Evolutionary conservation across 805 yeast genomes (phyloP).

Genomic region (Wickerhamiella vanderwaltii): DNA sequence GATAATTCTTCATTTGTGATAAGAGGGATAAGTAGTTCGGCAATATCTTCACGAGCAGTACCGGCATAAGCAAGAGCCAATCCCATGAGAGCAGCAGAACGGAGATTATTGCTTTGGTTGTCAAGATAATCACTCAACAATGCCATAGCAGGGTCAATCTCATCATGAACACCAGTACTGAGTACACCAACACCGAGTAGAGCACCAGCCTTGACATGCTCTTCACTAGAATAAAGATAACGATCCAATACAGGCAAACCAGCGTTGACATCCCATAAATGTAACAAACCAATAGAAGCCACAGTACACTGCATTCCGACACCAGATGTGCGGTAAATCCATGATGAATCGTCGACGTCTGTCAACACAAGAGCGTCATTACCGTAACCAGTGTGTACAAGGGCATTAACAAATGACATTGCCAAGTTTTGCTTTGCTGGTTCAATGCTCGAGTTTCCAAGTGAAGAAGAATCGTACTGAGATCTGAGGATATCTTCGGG

Average conservation of each 20-base stretch:
- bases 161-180: conserved; percentile 89
- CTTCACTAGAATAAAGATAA: conserved; percentile 73
- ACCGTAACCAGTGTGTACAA: conserved; percentile 84
- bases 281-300: conserved; percentile 80
- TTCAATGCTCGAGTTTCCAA: conserved; percentile 55
- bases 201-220: conserved; percentile 91
- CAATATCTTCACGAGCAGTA: conserved; percentile 72
- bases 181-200: conserved; percentile 88
- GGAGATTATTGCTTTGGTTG: conserved; percentile 48
- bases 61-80: conserved; percentile 94
- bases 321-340: conserved; percentile 89
- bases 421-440: conserved; percentile 94
- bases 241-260: conserved; percentile 86
- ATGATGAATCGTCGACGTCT: conserved; percentile 56
- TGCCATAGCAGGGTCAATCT: conserved; percentile 83
- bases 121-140: conserved; percentile 68
- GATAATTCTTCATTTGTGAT: conserved; percentile 65
- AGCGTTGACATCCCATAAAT: conserved; percentile 81
- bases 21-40: conserved; percentile 65
- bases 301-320: conserved; percentile 85
- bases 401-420: conserved; percentile 84
- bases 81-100: conserved; percentile 78
- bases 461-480: conserved; percentile 58
- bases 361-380: conserved; percentile 61
- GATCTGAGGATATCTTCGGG: conserved; percentile 93